phyloP scores from a whole-genome alignment of 306 rosid species.

The Carpinus fangiana region DNA sequence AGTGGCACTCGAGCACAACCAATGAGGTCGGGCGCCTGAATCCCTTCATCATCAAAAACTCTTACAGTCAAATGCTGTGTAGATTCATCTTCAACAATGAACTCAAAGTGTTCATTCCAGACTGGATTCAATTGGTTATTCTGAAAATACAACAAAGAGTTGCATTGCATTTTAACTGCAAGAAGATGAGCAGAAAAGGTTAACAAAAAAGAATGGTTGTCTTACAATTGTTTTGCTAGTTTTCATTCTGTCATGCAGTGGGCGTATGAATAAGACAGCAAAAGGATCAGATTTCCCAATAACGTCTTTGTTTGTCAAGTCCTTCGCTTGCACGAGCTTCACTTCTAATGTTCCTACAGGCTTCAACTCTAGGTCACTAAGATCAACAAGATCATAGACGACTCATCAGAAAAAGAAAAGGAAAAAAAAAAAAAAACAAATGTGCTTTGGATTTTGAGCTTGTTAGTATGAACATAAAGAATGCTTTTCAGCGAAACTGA shows the following conservation, averaged over 20 bases:
- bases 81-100: conserved; percentile 66
- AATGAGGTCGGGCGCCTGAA: conserved; percentile 74
- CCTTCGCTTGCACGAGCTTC: conserved; percentile 90
- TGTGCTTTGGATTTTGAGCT: not conserved
- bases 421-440: not conserved
- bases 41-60: conserved; percentile 81
- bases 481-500: not conserved
- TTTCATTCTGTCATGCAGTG: conserved; percentile 67
- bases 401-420: not conserved
- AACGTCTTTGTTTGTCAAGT: conserved; percentile 66
- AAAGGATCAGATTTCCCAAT: conserved; percentile 94
- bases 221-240: conserved; percentile 83
- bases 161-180: not conserved
- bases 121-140: conserved; percentile 83
- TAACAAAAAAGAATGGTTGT: conserved; percentile 16
- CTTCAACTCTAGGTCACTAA: conserved; percentile 79
- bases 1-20: conserved; percentile 71
- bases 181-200: conserved; percentile 1
- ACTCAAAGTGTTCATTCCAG: conserved; percentile 94
- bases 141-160: conserved; percentile 41
- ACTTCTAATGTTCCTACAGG: conserved; percentile 80
- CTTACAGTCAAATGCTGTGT: conserved; percentile 86
- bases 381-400: conserved; percentile 30
- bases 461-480: not conserved
- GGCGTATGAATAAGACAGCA: conserved; percentile 75